Base-by-base conservation (phyloP, 768 basidiomycete species). In the Tubosaeta sp. region DNA sequence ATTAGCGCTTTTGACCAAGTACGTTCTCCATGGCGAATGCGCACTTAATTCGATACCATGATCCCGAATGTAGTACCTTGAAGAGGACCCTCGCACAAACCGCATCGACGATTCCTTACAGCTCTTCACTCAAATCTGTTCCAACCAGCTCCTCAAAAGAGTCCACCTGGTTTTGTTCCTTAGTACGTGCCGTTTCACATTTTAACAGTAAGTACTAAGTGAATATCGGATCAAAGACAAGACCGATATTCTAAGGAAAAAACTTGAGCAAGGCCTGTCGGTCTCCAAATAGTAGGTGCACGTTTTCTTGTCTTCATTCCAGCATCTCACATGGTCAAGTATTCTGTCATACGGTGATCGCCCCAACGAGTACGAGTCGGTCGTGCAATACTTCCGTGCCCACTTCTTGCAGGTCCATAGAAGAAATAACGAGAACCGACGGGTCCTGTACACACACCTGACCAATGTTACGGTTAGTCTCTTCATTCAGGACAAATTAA, bases 91-190 rank as follows among this genome's bases (percentile, higher is more conserved):
- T 25, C 78, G 85, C 51, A 86, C 86, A 35, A 93, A 93, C 59
- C 75, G 90, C 44, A 89, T 93, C 29, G 88, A 92, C 55, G 90
- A 93, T 64, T 91, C 90, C 1, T 69, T 93, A n/a, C 90, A 90
- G 69, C 73, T 92, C 21, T 93, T 90, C 67, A 90, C 87, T 5
- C 79, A 89, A 59, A 89, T 92, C 11, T 91, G 89, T 62, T 84
- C 86, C 30, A 92, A 91, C 63, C 77, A 79, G 30, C 76, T 92
- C 45, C 72, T 93, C 45, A 90, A 89, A 65, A 84, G 77, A 34
- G 85, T 82, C 22, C 76, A 80, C 60, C 60, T 81, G 21, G 77
- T 82, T 14, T 67, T 83, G 42, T 84, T 83, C 69, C 69, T 82
- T 9, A 81, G 80, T 81, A 67, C 31, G 81, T 70, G 27, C 16